Evolutionary conservation across 768 basidiomycete species (phyloP), one percentile per base, ranked within the genome.

Genomic region (Boletus tylopilopsis): DNA sequence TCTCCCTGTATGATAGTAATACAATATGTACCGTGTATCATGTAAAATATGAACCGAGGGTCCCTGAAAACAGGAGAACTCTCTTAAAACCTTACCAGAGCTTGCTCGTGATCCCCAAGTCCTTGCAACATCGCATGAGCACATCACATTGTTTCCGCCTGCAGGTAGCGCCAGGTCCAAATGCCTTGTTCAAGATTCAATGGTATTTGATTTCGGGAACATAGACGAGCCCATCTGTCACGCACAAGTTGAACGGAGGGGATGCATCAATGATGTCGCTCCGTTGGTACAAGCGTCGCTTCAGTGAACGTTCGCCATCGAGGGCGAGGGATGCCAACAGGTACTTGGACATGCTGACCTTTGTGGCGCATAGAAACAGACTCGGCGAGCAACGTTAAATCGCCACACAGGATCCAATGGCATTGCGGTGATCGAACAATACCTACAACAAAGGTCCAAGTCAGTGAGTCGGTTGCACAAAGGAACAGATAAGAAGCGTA

Each of bases 141-240:
- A 95, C 95, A 55, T 98, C 97, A 63, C 90, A 92, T 70, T 97
- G 58, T 97, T 94, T 71, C 97, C 95, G 25, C 95, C 95, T 42
- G 94, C 78, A 4, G 95, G 88, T 54, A 97, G 86, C 94, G 7
- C 95, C 95, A 18, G 95, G 95, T 11, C 95, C 94, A 61, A 98
- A 97, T 0, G 95, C 93, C 58, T 78, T 84, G 73, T 97, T 97
- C 40, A 97, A 70, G 29, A 91, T 83, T 21, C 95, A 80, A 16
- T 95, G 80, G 62, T 97, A 98, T 64, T 96, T 95, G 61, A 97
- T 97, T n/a, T n/a, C n/a, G n/a, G n/a, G n/a, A n/a, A n/a, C n/a
- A n/a, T n/a, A n/a, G n/a, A n/a, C n/a, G n/a, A n/a, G n/a, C n/a
- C n/a, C n/a, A n/a, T n/a, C n/a, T n/a, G n/a, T n/a, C n/a, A n/a